Percentiles rank a stretch among this genome's conserved stretches.
These are phyloP conservation scores for Neofusicoccum parvum DNA, from an alignment of 2,329 filamentous ascomycete species.

Conservation along the genomic window DNA sequence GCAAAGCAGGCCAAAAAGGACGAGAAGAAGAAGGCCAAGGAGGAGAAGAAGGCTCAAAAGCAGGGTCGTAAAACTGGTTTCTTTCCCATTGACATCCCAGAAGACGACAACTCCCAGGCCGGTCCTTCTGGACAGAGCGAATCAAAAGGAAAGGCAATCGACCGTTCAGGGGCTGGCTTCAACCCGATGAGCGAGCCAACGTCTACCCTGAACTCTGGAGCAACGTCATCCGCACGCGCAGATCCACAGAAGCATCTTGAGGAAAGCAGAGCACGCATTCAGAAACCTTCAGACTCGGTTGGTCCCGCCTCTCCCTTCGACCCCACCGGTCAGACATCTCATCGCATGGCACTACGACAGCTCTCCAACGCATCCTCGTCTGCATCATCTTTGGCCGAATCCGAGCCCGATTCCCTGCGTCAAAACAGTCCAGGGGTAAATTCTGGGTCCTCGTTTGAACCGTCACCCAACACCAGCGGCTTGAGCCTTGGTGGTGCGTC, in stretches of 20 bases:
- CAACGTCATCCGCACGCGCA: slow-evolving; percentile 30
- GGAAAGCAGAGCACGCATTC: slow-evolving; percentile 45
- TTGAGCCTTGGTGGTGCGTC: slow-evolving; percentile 42
- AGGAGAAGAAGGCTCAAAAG: slow-evolving; percentile 68
- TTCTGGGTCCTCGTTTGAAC: slow-evolving; percentile 49
- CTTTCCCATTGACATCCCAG: slow-evolving; percentile 34
- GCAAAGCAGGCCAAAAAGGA: slow-evolving; percentile 82
- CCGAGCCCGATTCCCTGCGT: slow-evolving; percentile 29
- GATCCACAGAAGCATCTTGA: slow-evolving; percentile 51
- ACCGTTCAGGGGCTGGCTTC: slow-evolving; percentile 44
- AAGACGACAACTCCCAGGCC: slow-evolving; percentile 38
- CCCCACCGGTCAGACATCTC: slow-evolving; percentile 34
- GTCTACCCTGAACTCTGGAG: slow-evolving; percentile 40
- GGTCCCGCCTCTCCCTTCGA: slow-evolving; percentile 48
- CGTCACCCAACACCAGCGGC: slow-evolving; percentile 57
- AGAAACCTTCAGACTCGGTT: slow-evolving; percentile 28
- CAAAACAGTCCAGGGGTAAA: slow-evolving; percentile 32
- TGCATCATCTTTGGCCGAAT: slow-evolving; percentile 67
- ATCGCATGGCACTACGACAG: slow-evolving; percentile 74
- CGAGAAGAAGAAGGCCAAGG: slow-evolving; percentile 72
- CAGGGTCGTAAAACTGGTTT: slow-evolving; percentile 65
- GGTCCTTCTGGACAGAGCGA: slow-evolving; percentile 56
- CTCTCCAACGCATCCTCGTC: slow-evolving; percentile 86
- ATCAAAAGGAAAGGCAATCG: slow-evolving; percentile 53
- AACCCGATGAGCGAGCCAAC: slow-evolving; percentile 47